Evolutionary conservation across 2,329 filamentous ascomycete genomes (phyloP).

Genomic region (Nigrospora sphaerica): DNA sequence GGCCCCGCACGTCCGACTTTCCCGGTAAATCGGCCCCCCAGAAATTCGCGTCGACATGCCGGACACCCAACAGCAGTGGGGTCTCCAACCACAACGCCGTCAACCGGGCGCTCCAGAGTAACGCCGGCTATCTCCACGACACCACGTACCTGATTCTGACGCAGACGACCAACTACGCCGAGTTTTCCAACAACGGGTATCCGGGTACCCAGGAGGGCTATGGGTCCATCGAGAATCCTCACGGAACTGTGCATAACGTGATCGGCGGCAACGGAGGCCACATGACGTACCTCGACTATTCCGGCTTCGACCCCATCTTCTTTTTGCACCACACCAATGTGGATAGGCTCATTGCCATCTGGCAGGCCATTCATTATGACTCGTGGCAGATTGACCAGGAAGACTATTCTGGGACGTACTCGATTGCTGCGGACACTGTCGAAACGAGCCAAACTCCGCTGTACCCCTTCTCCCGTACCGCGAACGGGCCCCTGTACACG

Average conservation of each 20-base stretch:
- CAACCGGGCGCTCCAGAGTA: background rate
- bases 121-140: constrained; percentile 2
- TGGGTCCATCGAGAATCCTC: constrained; percentile 14
- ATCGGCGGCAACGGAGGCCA: constrained; percentile 11
- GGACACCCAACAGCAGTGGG: background rate
- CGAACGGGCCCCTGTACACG: background rate
- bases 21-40: background rate
- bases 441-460: background rate
- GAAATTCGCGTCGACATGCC: background rate
- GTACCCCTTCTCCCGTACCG: background rate
- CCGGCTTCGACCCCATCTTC: constrained; percentile 19
- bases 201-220: constrained; percentile 3
- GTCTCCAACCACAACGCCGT: background rate
- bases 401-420: background rate
- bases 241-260: constrained; percentile 12
- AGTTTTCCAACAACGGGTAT: constrained; percentile 3
- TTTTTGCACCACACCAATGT: constrained; percentile 14
- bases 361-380: constrained; percentile 15
- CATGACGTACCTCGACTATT: constrained; percentile 15
- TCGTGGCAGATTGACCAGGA: background rate
- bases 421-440: background rate
- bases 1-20: background rate
- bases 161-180: constrained; percentile 1
- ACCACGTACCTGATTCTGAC: constrained; percentile 1
- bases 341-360: constrained; percentile 17